phyloP scores from a whole-genome alignment of 2,329 filamentous ascomycete genomes.

The Colletotrichum sp. region DNA sequence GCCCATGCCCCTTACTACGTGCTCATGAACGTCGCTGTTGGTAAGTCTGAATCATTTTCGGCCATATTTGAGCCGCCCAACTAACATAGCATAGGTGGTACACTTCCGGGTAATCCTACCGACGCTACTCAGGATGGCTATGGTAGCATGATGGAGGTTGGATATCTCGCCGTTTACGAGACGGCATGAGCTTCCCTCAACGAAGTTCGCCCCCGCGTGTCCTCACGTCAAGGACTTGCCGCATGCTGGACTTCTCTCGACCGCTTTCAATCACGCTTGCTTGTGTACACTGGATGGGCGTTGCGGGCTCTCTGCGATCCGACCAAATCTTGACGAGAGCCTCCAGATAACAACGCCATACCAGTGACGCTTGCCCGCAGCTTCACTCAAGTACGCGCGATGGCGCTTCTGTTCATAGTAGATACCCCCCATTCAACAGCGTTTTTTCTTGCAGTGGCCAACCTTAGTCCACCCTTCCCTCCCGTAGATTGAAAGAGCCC shows the following conservation, averaged over 20 bases:
- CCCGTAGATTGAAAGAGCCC: neutral
- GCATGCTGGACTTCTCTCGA: neutral
- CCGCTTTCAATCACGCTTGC: neutral
- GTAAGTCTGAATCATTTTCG: constrained; percentile 38
- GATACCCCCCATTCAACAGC: neutral
- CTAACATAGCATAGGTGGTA: neutral
- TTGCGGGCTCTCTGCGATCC: neutral
- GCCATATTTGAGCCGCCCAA: neutral
- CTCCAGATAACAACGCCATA: neutral
- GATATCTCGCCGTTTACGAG: constrained; percentile 52
- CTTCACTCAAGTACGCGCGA: neutral
- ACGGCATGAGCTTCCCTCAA: neutral
- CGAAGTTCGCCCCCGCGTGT: neutral
- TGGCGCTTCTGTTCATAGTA: neutral
- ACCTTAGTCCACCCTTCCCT: neutral
- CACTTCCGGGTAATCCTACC: constrained; percentile 51
- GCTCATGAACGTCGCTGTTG: constrained; percentile 61
- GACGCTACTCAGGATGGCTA: constrained; percentile 47
- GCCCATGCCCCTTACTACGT: constrained; percentile 56
- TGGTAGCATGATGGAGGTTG: constrained; percentile 56
- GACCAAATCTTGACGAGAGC: neutral
- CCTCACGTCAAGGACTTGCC: neutral
- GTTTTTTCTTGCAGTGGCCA: neutral
- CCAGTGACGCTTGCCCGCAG: neutral
- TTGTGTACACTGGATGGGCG: neutral